Base-by-base conservation (phyloP, 2,329 filamentous ascomycete genomes). In the Curvularia eragrostidis region DNA sequence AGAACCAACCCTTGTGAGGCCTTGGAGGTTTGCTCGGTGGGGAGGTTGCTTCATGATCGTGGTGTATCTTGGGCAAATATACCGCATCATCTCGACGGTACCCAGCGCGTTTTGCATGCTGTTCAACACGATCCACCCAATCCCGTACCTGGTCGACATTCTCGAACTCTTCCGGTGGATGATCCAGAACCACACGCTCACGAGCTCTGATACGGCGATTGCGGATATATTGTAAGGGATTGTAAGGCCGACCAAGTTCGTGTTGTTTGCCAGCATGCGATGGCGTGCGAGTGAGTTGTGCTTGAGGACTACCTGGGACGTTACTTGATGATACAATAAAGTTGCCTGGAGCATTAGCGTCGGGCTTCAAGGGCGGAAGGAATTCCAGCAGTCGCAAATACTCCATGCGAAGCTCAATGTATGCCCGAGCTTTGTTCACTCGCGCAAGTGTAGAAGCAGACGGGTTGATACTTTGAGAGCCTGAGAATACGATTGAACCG, bases 211-310 rank as follows among this genome's bases (percentile, higher is more conserved):
- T 85, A 73, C 93, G 94, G 47, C 94, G 86, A 72, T 99, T 98
- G 19, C 95, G 89, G 54, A 98, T 90, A 67, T 92, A 92, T 75
- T 98, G 95, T 23, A 99, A 79, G 4, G 94, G 95, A 73, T 99
- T 97, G 74, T 98, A 98, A 2, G 82, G 79, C 51, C 93, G 88
- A 4, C 90, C 90, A 7, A 89, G 75, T n/a, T 56, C 70, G 41
- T 75, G 69, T 59, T 74, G 74, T 59, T 67, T 74, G 63, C 67
- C 75, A 26, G 69, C 69, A 66, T 79, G 49, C 61, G 76, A 75
- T 53, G 75, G 59, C 56, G 74, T 52, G 66, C 80, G 72, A 55
- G 67, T 74, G 58, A 78, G 64, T 47, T 78, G 69, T 61, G 79
- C 76, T 56, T 75, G 69, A 0, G 75, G 66, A 60, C 73, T 76